Evolutionary conservation across 2,329 filamentous ascomycete genomes (phyloP), one percentile per base, ranked within the genome.

Genomic region (Parastagonospora avenae): DNA sequence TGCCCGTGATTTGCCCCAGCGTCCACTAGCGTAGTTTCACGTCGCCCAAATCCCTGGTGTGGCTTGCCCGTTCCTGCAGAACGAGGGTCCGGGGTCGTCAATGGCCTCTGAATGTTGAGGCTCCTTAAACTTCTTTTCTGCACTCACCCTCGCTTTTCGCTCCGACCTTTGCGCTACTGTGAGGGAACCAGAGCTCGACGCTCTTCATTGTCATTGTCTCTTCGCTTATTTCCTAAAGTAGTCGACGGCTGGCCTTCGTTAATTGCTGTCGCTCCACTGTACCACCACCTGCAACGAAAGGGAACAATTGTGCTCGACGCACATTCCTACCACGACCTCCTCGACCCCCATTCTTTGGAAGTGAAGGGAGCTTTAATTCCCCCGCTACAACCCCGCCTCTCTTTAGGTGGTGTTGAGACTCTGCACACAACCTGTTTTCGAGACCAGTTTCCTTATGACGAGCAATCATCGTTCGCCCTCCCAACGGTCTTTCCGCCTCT

Each of bases 401-500:
- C 47, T 45, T 10, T 11, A 37, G 46, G 49, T 42, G 42, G 42
- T 32, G 33, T 48, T 52, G 52, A 53, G 59, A 54, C 45, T 55
- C 42, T 46, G 48, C 33, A 56, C 57, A 37, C 53, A 14, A 41
- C 32, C 16, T 33, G 42, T 30, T 43, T 45, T 43, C 31, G 48
- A 38, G 43, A 50, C 42, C 46, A 46, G 44, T 50, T 50, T 46
- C 52, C 48, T 45, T 50, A 65, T 66, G 63, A 52, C 62, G 28
- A 47, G 50, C 46, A 60, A 58, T 46, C 46, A 48, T 33, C 58
- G 58, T 41, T 57, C 62, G 12, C 66, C 67, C 53, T 72, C 70
- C 2, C 63, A 66, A 43, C 66, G 71, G 55, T 71, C 69, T 35
- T 70, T 66, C 41, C 63, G 69, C 46, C 63, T 66, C 43, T 73